These are phyloP conservation scores for Camptophora hylomeconis DNA, from an alignment of 2,329 filamentous ascomycete species.

Conservation along the genomic window DNA sequence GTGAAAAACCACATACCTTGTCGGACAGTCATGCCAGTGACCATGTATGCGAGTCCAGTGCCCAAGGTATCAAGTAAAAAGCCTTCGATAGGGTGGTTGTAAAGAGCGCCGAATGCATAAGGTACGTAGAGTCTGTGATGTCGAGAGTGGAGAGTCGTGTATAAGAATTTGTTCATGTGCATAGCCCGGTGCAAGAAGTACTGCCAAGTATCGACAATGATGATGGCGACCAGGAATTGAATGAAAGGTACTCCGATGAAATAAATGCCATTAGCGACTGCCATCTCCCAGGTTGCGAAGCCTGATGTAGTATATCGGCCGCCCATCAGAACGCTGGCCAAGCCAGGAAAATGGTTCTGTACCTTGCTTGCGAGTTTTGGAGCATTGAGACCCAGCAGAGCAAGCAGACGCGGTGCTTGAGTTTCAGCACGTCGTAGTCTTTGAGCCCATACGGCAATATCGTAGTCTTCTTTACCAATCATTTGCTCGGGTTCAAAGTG, in stretches of 20 bases:
- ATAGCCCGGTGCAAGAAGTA: constrained; percentile 94
- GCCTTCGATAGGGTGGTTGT: constrained; percentile 91
- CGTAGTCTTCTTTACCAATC: constrained; percentile 67
- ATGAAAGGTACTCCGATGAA: constrained; percentile 60
- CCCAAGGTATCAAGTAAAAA: constrained; percentile 87
- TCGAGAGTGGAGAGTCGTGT: constrained; percentile 75
- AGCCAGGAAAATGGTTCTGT: constrained; percentile 53
- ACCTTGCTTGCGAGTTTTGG: constrained; percentile 62
- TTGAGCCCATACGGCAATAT: constrained; percentile 80
- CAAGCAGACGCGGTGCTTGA: constrained; percentile 59
- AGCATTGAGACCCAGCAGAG: constrained; percentile 63
- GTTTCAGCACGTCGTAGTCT: constrained; percentile 67
- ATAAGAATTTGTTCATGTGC: constrained; percentile 91
- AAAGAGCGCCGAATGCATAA: constrained; percentile 91
- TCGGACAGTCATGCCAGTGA: constrained; percentile 68
- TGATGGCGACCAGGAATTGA: constrained; percentile 63
- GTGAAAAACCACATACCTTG: constrained; percentile 86
- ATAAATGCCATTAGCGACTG: constrained; percentile 65
- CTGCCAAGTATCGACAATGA: constrained; percentile 89
- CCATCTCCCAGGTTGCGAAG: constrained; percentile 74
- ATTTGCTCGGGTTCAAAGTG: constrained; percentile 62
- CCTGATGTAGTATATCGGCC: constrained; percentile 63
- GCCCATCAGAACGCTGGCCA: constrained; percentile 65
- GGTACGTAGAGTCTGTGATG: constrained; percentile 96
- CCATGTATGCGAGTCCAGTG: constrained; percentile 69